These are phyloP conservation scores for Arthrobotrys sphaeroides DNA, from an alignment of 2,329 filamentous ascomycete species.

Conservation along the genomic window DNA sequence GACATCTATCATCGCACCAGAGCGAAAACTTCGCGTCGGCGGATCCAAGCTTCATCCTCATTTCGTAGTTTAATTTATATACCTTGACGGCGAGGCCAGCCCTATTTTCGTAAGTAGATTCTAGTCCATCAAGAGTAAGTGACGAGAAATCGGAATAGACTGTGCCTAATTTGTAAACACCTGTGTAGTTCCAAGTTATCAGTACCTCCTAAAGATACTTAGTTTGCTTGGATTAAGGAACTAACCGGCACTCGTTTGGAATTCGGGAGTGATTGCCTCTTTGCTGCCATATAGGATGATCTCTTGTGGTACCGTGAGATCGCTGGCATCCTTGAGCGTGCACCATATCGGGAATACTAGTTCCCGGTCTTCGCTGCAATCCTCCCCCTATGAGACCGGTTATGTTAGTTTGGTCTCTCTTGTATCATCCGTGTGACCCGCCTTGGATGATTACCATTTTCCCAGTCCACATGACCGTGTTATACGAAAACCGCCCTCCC, in stretches of 20 bases:
- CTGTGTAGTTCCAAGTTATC: too few relatives aligned
- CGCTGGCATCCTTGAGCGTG: not conserved
- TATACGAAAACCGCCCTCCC: not conserved
- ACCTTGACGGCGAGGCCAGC: not conserved
- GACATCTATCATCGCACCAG: not conserved
- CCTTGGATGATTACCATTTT: not conserved
- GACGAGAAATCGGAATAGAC: not conserved
- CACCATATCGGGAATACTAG: not conserved
- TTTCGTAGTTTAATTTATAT: not conserved
- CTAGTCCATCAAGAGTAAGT: not conserved
- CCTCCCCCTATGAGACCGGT: not conserved
- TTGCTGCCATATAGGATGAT: not conserved
- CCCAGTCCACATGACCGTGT: not conserved
- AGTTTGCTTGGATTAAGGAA: too few relatives aligned
- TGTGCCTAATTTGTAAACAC: not conserved
- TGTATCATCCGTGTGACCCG: not conserved
- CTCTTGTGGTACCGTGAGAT: not conserved
- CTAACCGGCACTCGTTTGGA: too few relatives aligned
- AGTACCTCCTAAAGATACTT: too few relatives aligned
- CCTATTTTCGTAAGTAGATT: not conserved
- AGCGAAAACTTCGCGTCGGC: conserved; percentile 1
- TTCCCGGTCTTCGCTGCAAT: not conserved
- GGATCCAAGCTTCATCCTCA: conserved; percentile 4
- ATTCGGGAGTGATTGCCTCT: not conserved
- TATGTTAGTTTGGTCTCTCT: too few relatives aligned